Evolutionary conservation across 2,329 filamentous ascomycete species (phyloP).

Genomic region (Chaetomiaceae sp.): DNA sequence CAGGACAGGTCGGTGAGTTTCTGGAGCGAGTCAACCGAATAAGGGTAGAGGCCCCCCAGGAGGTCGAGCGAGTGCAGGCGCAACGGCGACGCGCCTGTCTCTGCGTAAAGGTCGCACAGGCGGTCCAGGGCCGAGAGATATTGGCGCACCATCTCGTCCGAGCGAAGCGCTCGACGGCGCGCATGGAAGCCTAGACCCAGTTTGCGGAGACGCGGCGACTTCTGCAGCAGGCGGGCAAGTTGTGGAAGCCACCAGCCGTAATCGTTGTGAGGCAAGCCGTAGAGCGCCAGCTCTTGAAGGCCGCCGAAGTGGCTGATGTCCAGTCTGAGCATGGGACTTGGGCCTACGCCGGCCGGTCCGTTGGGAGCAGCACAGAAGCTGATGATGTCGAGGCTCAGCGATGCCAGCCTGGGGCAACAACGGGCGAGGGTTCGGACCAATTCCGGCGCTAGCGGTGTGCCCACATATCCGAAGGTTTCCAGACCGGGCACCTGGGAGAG

Average conservation of each 20-base stretch:
- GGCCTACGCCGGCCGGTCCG: too few species aligned
- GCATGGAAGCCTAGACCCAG: background rate
- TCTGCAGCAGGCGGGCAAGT: background rate
- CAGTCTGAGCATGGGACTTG: background rate
- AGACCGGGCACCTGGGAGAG: background rate
- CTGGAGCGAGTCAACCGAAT: background rate
- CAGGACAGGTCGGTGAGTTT: background rate
- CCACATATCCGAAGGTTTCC: background rate
- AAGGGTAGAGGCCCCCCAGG: background rate
- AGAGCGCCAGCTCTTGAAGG: background rate
- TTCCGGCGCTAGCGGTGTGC: background rate
- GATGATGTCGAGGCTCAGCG: background rate
- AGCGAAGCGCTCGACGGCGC: too few species aligned
- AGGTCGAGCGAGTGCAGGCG: background rate
- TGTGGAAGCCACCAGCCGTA: background rate
- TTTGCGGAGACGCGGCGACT: background rate
- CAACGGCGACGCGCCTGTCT: background rate
- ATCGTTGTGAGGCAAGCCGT: background rate
- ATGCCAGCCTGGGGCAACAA: background rate
- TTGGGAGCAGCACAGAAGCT: too few species aligned
- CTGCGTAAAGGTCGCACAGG: background rate
- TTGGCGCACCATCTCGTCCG: background rate
- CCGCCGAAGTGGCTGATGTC: background rate
- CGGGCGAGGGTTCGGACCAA: background rate
- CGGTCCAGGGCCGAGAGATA: background rate